A percentile compares a stretch with the other conserved stretches of the same genome.
These are phyloP conservation scores for Mycena belliarum DNA, from an alignment of 768 basidiomycete species.

Conservation along the genomic window DNA sequence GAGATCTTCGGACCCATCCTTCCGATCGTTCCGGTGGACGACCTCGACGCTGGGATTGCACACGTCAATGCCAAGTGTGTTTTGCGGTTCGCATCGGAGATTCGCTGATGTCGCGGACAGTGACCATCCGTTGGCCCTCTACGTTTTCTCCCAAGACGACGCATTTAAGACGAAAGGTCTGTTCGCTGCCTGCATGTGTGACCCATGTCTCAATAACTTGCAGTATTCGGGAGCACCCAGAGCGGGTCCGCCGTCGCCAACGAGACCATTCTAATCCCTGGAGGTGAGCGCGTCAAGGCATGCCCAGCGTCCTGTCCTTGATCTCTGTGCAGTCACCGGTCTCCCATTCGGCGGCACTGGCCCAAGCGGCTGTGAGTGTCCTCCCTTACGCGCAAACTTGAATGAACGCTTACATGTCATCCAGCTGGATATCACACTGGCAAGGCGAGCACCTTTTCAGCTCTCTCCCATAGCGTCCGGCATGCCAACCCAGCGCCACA, in stretches of 20 bases:
- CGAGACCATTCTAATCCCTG: conserved; percentile 64
- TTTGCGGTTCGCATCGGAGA: neutral
- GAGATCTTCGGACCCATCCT: conserved; percentile 87
- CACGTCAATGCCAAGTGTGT: conserved; percentile 62
- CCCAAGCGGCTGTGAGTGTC: conserved; percentile 63
- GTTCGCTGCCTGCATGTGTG: neutral
- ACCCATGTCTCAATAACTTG: neutral
- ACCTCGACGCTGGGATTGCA: conserved; percentile 69
- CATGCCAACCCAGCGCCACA: neutral
- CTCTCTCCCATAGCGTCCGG: neutral
- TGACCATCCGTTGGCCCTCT: conserved; percentile 74
- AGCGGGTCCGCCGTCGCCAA: conserved; percentile 74
- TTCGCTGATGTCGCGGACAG: conserved; percentile 33
- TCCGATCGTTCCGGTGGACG: conserved; percentile 71
- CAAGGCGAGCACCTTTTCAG: conserved; percentile 36
- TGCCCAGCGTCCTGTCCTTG: neutral
- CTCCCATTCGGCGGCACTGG: conserved; percentile 79
- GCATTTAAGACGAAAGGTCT: conserved; percentile 63
- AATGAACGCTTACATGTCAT: neutral
- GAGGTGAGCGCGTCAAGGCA: conserved; percentile 38
- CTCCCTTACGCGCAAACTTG: neutral
- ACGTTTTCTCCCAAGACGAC: conserved; percentile 69
- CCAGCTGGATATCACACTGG: conserved; percentile 72
- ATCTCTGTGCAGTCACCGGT: conserved; percentile 45
- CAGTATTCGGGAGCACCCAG: conserved; percentile 69